Base-by-base conservation (phyloP, 2,329 filamentous ascomycete genomes). In the Sordariomycetes sp. region DNA sequence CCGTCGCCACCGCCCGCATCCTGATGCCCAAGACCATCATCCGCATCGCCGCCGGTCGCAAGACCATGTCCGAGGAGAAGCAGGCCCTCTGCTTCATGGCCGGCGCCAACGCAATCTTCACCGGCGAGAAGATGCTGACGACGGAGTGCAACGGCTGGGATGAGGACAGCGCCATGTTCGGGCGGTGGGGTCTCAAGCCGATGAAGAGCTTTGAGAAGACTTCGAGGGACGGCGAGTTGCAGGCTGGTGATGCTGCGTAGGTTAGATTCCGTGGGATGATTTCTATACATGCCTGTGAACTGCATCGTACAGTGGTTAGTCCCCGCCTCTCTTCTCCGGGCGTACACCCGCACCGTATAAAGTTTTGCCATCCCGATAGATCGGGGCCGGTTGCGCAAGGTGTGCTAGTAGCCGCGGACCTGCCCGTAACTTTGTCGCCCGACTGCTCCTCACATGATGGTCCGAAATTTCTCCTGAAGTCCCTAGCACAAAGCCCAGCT, bases 81-180 rank as follows among this genome's bases (percentile, higher is more conserved):
- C 90, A 96, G 72, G 85, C 89, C 15, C 69, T 92, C 62, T 95
- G 90, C 70, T 96, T 95, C 73, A 85, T 89, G 80, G 89, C 90
- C 0, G 90, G 90, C 15, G 90, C 90, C 1, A 96, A 96, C 65
- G 90, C 90, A n/a, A 86, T 96, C 36, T 96, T 96, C 67, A 96
- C 90, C 0, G 90, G 90, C 10, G 90, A 96, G 74, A 95, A 92
- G 78, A 95, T 96, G 90, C 70, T 95, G 71, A 96, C 90, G 4
- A 96, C 90, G 0, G 88, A 90, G 58, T 95, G 89, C 68, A 91
- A 89, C 63, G 89, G 89, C 34, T 96, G 89, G 88, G 89, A 94
- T 61, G 88, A 95, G 70, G 90, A 96, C 65, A 84, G 81, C 61
- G 83, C 75, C 50, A 89, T 95, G 83, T 95, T 96, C 72, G 80